Percentiles rank a stretch among this genome's conserved stretches.
These are phyloP conservation scores for Boletus tylopilopsis DNA, from an alignment of 768 basidiomycete genomes.

Conservation along the genomic window DNA sequence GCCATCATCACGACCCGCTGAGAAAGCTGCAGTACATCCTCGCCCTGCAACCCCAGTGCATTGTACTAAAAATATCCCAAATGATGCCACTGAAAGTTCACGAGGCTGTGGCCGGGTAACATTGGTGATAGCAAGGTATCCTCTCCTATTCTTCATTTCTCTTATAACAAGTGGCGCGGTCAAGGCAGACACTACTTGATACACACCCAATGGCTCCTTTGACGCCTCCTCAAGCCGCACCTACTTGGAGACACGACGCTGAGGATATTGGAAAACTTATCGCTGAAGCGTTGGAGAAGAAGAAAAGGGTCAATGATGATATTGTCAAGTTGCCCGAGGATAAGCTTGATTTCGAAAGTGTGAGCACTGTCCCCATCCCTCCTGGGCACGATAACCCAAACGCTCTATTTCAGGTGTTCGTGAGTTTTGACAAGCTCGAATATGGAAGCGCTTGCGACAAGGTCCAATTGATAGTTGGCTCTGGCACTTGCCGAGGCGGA, in stretches of 20 bases:
- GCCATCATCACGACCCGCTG: too few species aligned
- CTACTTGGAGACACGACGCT: slow-evolving; percentile 61
- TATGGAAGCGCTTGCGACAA: slow-evolving; percentile 1
- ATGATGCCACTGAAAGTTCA: too few species aligned
- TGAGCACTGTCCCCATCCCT: slow-evolving; percentile 31
- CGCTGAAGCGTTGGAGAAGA: slow-evolving; percentile 53
- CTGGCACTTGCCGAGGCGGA: slow-evolving; percentile 61
- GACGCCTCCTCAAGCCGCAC: slow-evolving; percentile 62
- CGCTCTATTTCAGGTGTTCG: slow-evolving; percentile 55
- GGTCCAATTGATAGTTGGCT: slow-evolving; percentile 40
- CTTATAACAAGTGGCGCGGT: too few species aligned
- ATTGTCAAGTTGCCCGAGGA: slow-evolving; percentile 55
- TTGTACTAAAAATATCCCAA: too few species aligned
- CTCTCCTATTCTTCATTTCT: too few species aligned
- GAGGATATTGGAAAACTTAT: slow-evolving; percentile 56
- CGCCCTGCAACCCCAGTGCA: too few species aligned
- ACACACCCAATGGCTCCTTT: slow-evolving; percentile 44
- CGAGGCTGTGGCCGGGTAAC: too few species aligned
- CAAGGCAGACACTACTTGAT: too few species aligned
- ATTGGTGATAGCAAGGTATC: too few species aligned
- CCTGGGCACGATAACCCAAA: background rate
- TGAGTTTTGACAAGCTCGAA: slow-evolving; percentile 36
- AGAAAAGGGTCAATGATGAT: slow-evolving; percentile 53
- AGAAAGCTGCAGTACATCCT: too few species aligned
- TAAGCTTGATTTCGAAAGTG: slow-evolving; percentile 64